Percentiles rank a stretch among this genome's conserved stretches.
Conservation (phyloP, 495 filamentous ascomycete genomes). For the Penicillium subrubescens region DNA sequence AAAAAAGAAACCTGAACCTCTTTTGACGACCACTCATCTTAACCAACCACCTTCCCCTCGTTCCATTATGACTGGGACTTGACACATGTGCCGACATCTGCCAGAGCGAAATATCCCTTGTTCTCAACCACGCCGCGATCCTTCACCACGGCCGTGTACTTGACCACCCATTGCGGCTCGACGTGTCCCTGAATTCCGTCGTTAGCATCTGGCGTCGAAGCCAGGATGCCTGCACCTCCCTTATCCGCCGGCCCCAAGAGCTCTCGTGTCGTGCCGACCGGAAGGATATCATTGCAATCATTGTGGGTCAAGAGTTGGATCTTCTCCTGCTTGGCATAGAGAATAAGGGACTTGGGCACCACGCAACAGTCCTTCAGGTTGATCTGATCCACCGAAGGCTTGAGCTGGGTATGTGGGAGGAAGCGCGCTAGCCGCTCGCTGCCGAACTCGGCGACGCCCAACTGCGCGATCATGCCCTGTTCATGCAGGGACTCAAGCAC, state of each 20-base stretch:
- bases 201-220: conserved; percentile 45
- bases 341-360: conserved; percentile 83
- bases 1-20: conserved; percentile 13
- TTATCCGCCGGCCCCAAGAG: conserved; percentile 67
- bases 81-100: conserved; percentile 60
- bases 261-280: conserved; percentile 79
- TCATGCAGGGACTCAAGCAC: conserved; percentile 75
- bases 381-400: conserved; percentile 91
- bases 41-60: neutral
- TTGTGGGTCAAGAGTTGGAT: conserved; percentile 94
- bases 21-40: conserved; percentile 16
- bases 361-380: conserved; percentile 96
- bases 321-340: conserved; percentile 78
- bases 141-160: conserved; percentile 97
- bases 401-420: conserved; percentile 64
- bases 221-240: conserved; percentile 66
- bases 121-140: conserved; percentile 97
- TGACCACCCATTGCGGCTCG: conserved; percentile 89
- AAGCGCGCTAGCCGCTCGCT: conserved; percentile 73
- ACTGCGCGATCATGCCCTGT: conserved; percentile 66
- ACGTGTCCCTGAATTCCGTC: conserved; percentile 71
- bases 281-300: conserved; percentile 89
- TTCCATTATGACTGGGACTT: conserved; percentile 24
- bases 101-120: conserved; percentile 93
- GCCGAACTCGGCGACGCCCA: conserved; percentile 91